Evolutionary conservation across 768 basidiomycete species (phyloP).

Genomic region (Hydnomerulius pinastri): DNA sequence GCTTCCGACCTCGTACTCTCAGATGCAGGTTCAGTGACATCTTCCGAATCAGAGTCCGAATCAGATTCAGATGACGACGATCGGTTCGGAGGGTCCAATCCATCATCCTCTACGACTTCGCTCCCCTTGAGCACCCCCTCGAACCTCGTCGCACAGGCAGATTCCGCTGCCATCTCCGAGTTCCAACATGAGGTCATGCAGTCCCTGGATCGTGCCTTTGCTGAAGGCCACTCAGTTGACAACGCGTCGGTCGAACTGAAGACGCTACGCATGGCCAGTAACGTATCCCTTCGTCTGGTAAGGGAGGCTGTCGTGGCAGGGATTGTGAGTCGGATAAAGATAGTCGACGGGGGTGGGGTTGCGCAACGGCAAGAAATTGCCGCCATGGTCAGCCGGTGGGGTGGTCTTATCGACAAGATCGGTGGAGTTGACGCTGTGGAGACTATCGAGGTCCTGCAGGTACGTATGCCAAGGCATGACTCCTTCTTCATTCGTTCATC

Average conservation of each 20-base stretch:
- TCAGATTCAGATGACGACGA: conserved; percentile 45
- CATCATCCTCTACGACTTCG: conserved; percentile 51
- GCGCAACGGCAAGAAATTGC: conserved; percentile 69
- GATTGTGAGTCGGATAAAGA: conserved; percentile 70
- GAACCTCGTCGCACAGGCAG: conserved; percentile 38
- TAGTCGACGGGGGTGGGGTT: conserved; percentile 56
- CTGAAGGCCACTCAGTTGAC: conserved; percentile 88
- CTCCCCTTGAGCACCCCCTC: conserved; percentile 43
- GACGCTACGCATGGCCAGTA: conserved; percentile 95
- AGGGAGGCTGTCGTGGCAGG: conserved; percentile 87
- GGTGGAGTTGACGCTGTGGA: conserved; percentile 84
- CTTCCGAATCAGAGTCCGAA: conserved; percentile 46
- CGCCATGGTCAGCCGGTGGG: conserved; percentile 75
- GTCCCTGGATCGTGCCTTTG: conserved; percentile 89
- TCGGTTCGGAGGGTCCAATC: conserved; percentile 32
- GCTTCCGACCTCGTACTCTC: conserved; percentile 62
- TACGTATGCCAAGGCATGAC: conserved; percentile 30
- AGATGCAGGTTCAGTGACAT: conserved; percentile 59
- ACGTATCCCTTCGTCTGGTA: conserved; percentile 84
- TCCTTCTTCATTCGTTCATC: neutral
- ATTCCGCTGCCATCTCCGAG: conserved; percentile 58
- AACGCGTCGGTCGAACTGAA: conserved; percentile 94
- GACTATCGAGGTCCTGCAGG: conserved; percentile 79
- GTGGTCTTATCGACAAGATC: conserved; percentile 74
- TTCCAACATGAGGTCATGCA: conserved; percentile 78